phyloP scores from a whole-genome alignment of 169 alveolate genomes.

The Cryptosporidium felis region DNA sequence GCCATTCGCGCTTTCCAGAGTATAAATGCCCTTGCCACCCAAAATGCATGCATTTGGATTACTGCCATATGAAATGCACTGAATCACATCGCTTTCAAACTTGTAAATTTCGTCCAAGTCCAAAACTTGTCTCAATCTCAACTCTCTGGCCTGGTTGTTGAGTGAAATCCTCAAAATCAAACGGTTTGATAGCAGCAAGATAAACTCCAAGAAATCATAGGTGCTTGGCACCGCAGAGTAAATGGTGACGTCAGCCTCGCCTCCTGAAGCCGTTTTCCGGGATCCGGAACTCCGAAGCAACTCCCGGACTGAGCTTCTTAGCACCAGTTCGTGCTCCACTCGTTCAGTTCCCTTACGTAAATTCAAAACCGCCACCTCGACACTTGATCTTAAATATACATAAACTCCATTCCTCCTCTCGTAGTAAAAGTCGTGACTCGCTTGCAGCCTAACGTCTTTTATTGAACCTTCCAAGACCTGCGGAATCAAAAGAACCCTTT shows the following conservation, averaged over 20 bases:
- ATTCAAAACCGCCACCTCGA: background rate
- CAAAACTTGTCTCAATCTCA: background rate
- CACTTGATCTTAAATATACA: constrained; percentile 14
- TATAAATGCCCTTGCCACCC: constrained; percentile 49
- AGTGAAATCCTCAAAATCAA: background rate
- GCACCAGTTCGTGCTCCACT: background rate
- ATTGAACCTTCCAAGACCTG: background rate
- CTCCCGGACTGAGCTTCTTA: background rate
- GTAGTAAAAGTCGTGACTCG: constrained; percentile 23
- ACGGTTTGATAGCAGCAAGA: constrained; percentile 26
- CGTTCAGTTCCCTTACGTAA: background rate
- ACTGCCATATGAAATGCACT: constrained; percentile 29
- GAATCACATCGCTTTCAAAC: constrained; percentile 23
- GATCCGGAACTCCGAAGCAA: background rate
- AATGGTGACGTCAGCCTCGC: background rate
- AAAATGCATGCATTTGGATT: constrained; percentile 1
- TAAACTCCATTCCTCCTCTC: background rate
- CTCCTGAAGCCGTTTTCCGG: background rate
- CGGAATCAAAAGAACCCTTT: background rate
- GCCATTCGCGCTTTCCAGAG: background rate
- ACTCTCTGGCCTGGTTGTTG: background rate
- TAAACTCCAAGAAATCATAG: constrained; percentile 36
- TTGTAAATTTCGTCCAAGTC: background rate
- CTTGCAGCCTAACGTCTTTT: constrained; percentile 22
- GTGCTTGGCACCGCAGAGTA: constrained; percentile 21